Evolutionary conservation across 148 eudicot genomes (phyloP).

Genomic region (Beta vulgaris): DNA sequence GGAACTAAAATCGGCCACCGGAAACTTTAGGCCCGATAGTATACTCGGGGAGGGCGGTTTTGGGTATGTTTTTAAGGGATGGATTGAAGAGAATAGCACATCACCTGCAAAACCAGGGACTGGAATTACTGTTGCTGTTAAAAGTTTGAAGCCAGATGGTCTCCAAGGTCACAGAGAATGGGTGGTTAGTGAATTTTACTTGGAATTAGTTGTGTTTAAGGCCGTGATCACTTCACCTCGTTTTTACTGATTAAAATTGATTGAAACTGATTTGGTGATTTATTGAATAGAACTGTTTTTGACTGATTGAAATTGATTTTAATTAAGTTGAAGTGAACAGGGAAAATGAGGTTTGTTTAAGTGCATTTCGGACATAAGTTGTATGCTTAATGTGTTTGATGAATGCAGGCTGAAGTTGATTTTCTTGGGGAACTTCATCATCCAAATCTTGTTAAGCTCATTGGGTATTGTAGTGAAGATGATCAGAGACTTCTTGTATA

Average conservation of each 20-base stretch:
- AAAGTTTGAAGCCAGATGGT: slow-evolving; percentile 91
- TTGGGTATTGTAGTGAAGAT: slow-evolving; percentile 90
- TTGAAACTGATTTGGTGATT: no score
- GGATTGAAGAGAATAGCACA: slow-evolving; percentile 95
- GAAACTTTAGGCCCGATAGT: slow-evolving; percentile 95
- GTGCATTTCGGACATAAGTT: no score
- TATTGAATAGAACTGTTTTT: no score
- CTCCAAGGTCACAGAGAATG: slow-evolving; percentile 99
- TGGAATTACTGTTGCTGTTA: slow-evolving; percentile 89
- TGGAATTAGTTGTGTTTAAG: slow-evolving; percentile 11
- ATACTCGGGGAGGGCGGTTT: slow-evolving; percentile 98
- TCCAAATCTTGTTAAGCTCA: slow-evolving; percentile 92
- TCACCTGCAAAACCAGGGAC: slow-evolving; percentile 92
- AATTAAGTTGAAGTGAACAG: no score
- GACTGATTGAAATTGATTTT: no score
- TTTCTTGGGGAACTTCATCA: slow-evolving; percentile 97
- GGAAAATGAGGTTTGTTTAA: no score
- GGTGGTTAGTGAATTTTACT: slow-evolving; percentile 71
- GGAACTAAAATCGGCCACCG: slow-evolving; percentile 89
- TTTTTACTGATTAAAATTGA: no score
- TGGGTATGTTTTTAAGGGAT: slow-evolving; percentile 92
- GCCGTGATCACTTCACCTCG: no score
- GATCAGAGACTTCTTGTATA: slow-evolving; percentile 95
- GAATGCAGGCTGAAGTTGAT: slow-evolving; percentile 86
- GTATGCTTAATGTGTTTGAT: slow-evolving; percentile 9